These are phyloP conservation scores for Leccinellum albellum DNA, from an alignment of 768 basidiomycete species.

Conservation along the genomic window DNA sequence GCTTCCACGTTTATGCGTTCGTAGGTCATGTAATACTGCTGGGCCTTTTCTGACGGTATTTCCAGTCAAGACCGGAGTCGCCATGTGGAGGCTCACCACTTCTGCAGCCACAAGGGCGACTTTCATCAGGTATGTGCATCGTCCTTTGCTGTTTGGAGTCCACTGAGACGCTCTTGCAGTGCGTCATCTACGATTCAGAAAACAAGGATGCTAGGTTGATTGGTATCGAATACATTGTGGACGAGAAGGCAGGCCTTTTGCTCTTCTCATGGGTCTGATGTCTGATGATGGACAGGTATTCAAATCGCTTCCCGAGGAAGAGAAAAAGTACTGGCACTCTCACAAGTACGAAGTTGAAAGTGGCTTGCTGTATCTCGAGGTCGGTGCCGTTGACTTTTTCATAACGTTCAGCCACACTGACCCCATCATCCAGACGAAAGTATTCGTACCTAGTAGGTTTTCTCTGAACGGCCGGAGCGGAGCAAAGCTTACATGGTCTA, in stretches of 20 bases:
- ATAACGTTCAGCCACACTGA: background rate
- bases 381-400: slow-evolving; percentile 1
- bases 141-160: background rate
- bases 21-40: slow-evolving; percentile 12
- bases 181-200: slow-evolving; percentile 42
- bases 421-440: slow-evolving; percentile 16
- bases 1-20: slow-evolving; percentile 32
- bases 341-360: slow-evolving; percentile 47
- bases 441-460: slow-evolving; percentile 22
- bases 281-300: slow-evolving; percentile 29
- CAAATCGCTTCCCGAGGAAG: slow-evolving; percentile 38
- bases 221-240: slow-evolving; percentile 51
- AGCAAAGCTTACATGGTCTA: slow-evolving; percentile 1
- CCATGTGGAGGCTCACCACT: slow-evolving; percentile 43
- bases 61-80: slow-evolving; percentile 31
- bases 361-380: slow-evolving; percentile 32
- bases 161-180: slow-evolving; percentile 36
- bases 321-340: slow-evolving; percentile 52
- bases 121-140: slow-evolving; percentile 35
- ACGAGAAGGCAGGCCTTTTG: slow-evolving; percentile 28
- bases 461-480: background rate
- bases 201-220: slow-evolving; percentile 44
- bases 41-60: background rate
- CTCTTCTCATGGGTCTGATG: background rate
- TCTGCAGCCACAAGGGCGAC: slow-evolving; percentile 38